Evolutionary conservation across 441 rosid genomes (phyloP).

Genomic region (Aquilaria agallochum): DNA sequence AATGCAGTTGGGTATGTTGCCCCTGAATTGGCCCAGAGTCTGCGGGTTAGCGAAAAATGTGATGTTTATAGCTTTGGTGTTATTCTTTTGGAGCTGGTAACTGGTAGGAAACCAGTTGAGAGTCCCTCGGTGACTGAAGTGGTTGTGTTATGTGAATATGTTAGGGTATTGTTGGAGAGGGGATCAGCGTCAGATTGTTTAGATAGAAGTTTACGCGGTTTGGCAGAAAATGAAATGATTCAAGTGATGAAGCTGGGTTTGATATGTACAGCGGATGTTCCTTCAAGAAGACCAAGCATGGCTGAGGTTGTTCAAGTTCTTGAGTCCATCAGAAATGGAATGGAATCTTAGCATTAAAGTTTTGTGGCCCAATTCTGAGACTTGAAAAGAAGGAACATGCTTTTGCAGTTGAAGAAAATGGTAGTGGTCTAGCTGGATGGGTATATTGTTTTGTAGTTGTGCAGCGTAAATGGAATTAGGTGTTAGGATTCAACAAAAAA

Average conservation of each 20-base stretch:
- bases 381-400: slow-evolving; percentile 3
- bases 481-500: slow-evolving; percentile 11
- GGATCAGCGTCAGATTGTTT: slow-evolving; percentile 87
- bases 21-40: slow-evolving; percentile 86
- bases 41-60: slow-evolving; percentile 75
- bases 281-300: slow-evolving; percentile 93
- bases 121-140: slow-evolving; percentile 58
- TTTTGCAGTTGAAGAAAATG: slow-evolving; percentile 14
- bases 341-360: slow-evolving; percentile 33
- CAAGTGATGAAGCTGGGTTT: slow-evolving; percentile 96
- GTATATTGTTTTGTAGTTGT: slow-evolving; percentile 30
- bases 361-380: slow-evolving; percentile 14
- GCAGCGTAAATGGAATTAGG: slow-evolving; percentile 21
- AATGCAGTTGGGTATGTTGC: slow-evolving; percentile 93
- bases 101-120: slow-evolving; percentile 89
- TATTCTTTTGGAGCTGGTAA: slow-evolving; percentile 84
- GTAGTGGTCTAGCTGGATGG: slow-evolving; percentile 20
- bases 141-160: slow-evolving; percentile 77
- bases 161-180: slow-evolving; percentile 61
- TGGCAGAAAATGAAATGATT: slow-evolving; percentile 83
- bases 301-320: slow-evolving; percentile 96
- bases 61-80: slow-evolving; percentile 92
- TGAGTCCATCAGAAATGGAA: slow-evolving; percentile 79
- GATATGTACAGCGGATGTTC: slow-evolving; percentile 71
- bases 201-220: slow-evolving; percentile 61